A percentile compares a stretch with the other conserved stretches of the same genome.
phyloP scores from a whole-genome alignment of 106 monocot genomes.

The Dioscorea zingiberensis region DNA sequence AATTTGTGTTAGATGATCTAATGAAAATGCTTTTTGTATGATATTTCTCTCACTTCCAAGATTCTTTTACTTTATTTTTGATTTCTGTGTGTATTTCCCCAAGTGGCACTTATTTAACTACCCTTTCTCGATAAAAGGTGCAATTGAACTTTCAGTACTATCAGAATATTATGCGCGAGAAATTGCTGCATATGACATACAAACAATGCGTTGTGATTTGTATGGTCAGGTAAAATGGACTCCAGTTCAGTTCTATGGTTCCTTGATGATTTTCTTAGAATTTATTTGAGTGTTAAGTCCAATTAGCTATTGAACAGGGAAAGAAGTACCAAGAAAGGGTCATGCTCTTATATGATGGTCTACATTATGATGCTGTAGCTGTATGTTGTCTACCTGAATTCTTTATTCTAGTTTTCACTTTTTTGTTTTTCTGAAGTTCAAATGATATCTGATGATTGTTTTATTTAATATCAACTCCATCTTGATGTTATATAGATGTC shows the following conservation, averaged over 20 bases:
- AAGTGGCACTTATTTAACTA: too few species aligned
- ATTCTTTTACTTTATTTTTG: too few species aligned
- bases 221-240: conserved; percentile 75
- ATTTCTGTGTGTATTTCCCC: too few species aligned
- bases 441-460: neutral
- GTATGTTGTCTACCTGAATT: conserved; percentile 41
- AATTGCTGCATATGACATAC: conserved; percentile 98
- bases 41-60: too few species aligned
- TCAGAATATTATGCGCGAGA: conserved; percentile 88
- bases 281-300: neutral
- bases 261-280: too few species aligned
- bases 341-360: conserved; percentile 97
- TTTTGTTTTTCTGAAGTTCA: neutral
- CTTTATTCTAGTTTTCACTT: neutral
- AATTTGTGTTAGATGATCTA: too few species aligned
- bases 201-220: conserved; percentile 88
- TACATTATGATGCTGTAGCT: conserved; percentile 97
- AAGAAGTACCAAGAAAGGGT: conserved; percentile 76
- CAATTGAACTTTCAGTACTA: conserved; percentile 90
- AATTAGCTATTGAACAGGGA: conserved; percentile 31
- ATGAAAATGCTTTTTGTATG: too few species aligned
- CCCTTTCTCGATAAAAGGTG: conserved; percentile 31
- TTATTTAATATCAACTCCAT: neutral
- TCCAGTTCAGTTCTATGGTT: too few species aligned
- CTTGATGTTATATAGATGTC: conserved; percentile 50